Evolutionary conservation across 192 early-diverging fungal species (phyloP), one percentile per base, ranked within the genome.

Genomic region (Allomyces macrogynus): DNA sequence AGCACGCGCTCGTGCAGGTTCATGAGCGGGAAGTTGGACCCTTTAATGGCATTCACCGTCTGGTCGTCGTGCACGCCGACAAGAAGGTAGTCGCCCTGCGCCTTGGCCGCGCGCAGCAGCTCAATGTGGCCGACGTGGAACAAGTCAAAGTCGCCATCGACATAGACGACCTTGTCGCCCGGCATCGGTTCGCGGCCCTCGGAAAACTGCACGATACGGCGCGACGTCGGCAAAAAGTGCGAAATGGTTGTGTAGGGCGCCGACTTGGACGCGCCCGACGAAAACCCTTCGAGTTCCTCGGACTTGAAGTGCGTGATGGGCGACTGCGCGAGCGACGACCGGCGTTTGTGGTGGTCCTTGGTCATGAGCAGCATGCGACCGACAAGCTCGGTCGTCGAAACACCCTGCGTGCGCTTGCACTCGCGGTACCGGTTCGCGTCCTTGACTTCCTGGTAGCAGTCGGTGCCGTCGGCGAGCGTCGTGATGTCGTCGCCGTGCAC

Each of bases 401-500:
- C 86, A 23, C 92, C 92, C 68, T 89, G 83, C 1, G 92, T 97
- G 69, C 94, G 87, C 80, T 91, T 93, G 77, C 90, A 97, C 73
- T 97, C 92, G 69, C 82, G 78, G 84, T 97, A 97, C 32, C 90
- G 75, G 4, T 91, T 91, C 61, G 94, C 94, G 67, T 91, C 89
- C 73, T 97, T 97, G 66, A 95, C 94, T 4, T 80, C 80, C 77
- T 88, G 86, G 74, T 97, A 97, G 78, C 94, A 97, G 74, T 97
- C 94, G 23, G 89, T 88, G 20, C 94, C 94, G 70, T 97, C 94
- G 27, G 91, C 89, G 67, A 89, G 77, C 10, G 94, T 97, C 42
- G 94, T 97, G 65, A 95, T 93, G 75, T 97, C 94, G 72, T 97
- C 94, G 40, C 94, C 94, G 63, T 97, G 94, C 20, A 95, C 92